Conservation (phyloP, 2,329 filamentous ascomycete species). For the Penicillium concentricum region DNA sequence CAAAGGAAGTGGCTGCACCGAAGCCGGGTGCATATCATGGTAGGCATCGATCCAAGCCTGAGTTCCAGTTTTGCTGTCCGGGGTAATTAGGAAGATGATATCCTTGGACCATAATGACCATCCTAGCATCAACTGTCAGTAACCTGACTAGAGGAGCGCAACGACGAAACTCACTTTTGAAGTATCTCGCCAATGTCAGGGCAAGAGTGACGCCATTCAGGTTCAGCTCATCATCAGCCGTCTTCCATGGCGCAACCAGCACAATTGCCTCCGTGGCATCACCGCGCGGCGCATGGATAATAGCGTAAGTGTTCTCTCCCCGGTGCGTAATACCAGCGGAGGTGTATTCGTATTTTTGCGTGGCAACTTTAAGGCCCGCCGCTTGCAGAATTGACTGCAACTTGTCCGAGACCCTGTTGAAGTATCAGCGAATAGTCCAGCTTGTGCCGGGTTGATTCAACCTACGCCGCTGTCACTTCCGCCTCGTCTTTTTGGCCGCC, state of each 20-base stretch:
- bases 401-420: conserved; percentile 59
- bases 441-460: conserved; percentile 4
- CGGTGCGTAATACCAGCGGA: conserved; percentile 70
- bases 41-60: conserved; percentile 99
- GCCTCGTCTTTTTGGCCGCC: conserved; percentile 23
- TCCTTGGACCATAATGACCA: conserved; percentile 99
- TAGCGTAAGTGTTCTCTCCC: conserved; percentile 89
- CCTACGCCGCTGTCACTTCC: conserved; percentile 32
- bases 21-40: conserved; percentile 77
- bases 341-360: conserved; percentile 82
- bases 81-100: conserved; percentile 86
- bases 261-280: conserved; percentile 98
- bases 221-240: conserved; percentile 75
- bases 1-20: conserved; percentile 73
- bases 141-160: not conserved
- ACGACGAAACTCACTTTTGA: conserved; percentile 63
- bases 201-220: conserved; percentile 82
- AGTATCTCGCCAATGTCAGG: conserved; percentile 86
- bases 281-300: conserved; percentile 87
- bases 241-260: conserved; percentile 83
- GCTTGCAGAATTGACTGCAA: conserved; percentile 74
- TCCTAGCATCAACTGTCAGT: conserved; percentile 45
- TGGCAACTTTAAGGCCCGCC: conserved; percentile 80
- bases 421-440: conserved; percentile 18
- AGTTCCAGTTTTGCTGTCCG: conserved; percentile 83